Percentiles rank a stretch among this genome's conserved stretches.
Conservation (phyloP, 1,284 basidiomycete genomes). For the Moesziomyces sp. region DNA sequence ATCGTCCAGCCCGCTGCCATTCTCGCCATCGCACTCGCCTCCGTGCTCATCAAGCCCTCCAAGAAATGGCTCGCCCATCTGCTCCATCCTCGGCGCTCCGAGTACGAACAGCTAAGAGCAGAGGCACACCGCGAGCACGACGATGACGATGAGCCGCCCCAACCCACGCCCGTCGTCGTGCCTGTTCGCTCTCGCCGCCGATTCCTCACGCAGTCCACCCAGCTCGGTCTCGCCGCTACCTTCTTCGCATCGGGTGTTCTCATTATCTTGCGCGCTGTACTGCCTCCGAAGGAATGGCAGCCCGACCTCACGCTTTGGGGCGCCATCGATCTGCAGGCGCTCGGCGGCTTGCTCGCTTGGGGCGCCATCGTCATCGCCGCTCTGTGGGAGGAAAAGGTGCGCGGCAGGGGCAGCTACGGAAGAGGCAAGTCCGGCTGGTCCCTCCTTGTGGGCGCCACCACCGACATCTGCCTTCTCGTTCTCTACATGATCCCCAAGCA, state of each 20-base stretch:
- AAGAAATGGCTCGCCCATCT: constrained; percentile 22
- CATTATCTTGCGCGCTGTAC: constrained; percentile 59
- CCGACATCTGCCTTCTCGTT: constrained; percentile 47
- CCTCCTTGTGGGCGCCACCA: constrained; percentile 18
- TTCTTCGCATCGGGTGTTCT: constrained; percentile 57
- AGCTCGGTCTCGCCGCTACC: constrained; percentile 48
- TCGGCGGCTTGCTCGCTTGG: constrained; percentile 59
- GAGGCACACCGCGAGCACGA: constrained; percentile 25
- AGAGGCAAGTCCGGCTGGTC: constrained; percentile 52
- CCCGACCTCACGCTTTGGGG: constrained; percentile 52
- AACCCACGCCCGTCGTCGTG: constrained; percentile 56
- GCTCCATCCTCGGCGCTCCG: constrained; percentile 22
- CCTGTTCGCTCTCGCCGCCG: constrained; percentile 57
- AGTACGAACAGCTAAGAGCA: constrained; percentile 29
- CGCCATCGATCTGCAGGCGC: constrained; percentile 53
- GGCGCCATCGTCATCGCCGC: constrained; percentile 48
- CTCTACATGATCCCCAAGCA: constrained; percentile 43
- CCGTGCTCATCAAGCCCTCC: constrained; percentile 34
- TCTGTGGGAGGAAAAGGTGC: constrained; percentile 52
- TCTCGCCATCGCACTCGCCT: constrained; percentile 39
- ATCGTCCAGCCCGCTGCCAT: constrained; percentile 44
- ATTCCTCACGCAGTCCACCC: constrained; percentile 40
- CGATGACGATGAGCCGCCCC: constrained; percentile 26
- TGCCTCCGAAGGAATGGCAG: constrained; percentile 59
- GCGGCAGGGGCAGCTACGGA: constrained; percentile 54